Base-by-base conservation (phyloP, 768 basidiomycete genomes). In the Rhodotorula diobovata region DNA sequence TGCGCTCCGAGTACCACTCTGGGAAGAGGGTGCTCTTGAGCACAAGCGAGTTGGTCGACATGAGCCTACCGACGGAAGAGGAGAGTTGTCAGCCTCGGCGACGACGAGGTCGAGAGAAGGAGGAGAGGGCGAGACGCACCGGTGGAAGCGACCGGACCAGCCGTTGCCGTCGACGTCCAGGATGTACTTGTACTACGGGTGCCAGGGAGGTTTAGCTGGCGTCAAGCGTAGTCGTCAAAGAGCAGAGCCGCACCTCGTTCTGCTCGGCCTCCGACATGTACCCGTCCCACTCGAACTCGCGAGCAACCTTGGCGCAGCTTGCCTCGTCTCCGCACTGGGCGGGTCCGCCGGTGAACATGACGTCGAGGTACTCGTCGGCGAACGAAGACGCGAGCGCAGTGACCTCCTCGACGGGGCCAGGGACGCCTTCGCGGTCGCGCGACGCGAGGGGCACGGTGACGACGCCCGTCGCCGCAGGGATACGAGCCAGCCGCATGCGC, bases 131-230 rank as follows among this genome's bases (percentile, higher is more conserved):
- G 18, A 32, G 43, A 37, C 67, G 61, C 20, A 66, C 4, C 87
- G 85, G 84, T 91, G 87, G 79, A 95, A 92, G 25, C 91, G 84
- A 8, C 88, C 94, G 35, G 48, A 50, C 79, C 96, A 97, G 28
- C 90, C 88, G 90, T 93, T 93, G 16, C 94, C 94, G 77, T 96
- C 94, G 66, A 97, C 71, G 80, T 96, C 93, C 66, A 93, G 80
- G 46, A 95, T 84, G 77, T 93, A 91, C 82, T 94, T 94, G 83
- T 93, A 91, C 66, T 55, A 34, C 48, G 23, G 25, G 21, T 4
- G 4, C 32, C 7, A n/a, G 14, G 28, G 23, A n/a, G 48, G 8
- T 2, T 28, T 7, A 10, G 23, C 51, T 87, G 83, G n/a, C n/a
- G n/a, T 32, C 41, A 56, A 43, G 2, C 28, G 9, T 21, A n/a